These are phyloP conservation scores for Metschnikowia anglica DNA, from an alignment of 805 yeast genomes.

Conservation along the genomic window DNA sequence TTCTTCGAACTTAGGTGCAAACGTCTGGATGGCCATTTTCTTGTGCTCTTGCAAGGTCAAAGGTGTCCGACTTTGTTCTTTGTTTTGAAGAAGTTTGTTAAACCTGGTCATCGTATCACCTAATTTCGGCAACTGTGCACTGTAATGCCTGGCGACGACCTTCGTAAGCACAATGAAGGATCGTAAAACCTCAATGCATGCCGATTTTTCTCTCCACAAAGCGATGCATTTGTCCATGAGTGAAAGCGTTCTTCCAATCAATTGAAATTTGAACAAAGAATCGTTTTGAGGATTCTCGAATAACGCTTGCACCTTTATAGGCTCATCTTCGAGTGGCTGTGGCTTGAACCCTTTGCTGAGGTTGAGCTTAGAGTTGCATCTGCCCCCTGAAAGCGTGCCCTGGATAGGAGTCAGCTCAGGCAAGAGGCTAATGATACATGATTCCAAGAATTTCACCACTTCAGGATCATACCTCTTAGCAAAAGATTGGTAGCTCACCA, in stretches of 20 bases:
- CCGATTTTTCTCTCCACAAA: slow-evolving; percentile 62
- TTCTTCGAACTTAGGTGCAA: slow-evolving; percentile 91
- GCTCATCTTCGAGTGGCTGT: slow-evolving; percentile 1
- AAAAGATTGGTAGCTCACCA: slow-evolving; percentile 71
- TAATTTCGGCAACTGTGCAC: slow-evolving; percentile 31
- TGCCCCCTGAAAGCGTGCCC: slow-evolving; percentile 16
- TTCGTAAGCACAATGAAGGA: slow-evolving; percentile 48
- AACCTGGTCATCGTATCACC: slow-evolving; percentile 43
- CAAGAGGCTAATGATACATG: slow-evolving; percentile 45
- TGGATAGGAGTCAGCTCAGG: slow-evolving; percentile 34
- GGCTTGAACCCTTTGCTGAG: slow-evolving; percentile 22
- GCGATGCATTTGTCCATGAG: slow-evolving; percentile 32
- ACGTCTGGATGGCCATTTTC: slow-evolving; percentile 79
- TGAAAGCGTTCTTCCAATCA: slow-evolving; percentile 34
- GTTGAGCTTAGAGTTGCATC: slow-evolving; percentile 13
- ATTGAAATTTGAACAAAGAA: slow-evolving; percentile 25
- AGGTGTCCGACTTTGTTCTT: slow-evolving; percentile 46
- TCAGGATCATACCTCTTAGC: slow-evolving; percentile 87
- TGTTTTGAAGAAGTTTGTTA: slow-evolving; percentile 42
- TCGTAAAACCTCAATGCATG: slow-evolving; percentile 56
- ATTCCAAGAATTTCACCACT: slow-evolving; percentile 56
- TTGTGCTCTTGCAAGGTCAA: slow-evolving; percentile 78
- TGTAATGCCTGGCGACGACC: slow-evolving; percentile 37
- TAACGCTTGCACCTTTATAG: slow-evolving; percentile 14
- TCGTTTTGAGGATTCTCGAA: slow-evolving; percentile 13